Conservation (phyloP, 2,329 filamentous ascomycete species). For the Aspergillus novofumigatus region DNA sequence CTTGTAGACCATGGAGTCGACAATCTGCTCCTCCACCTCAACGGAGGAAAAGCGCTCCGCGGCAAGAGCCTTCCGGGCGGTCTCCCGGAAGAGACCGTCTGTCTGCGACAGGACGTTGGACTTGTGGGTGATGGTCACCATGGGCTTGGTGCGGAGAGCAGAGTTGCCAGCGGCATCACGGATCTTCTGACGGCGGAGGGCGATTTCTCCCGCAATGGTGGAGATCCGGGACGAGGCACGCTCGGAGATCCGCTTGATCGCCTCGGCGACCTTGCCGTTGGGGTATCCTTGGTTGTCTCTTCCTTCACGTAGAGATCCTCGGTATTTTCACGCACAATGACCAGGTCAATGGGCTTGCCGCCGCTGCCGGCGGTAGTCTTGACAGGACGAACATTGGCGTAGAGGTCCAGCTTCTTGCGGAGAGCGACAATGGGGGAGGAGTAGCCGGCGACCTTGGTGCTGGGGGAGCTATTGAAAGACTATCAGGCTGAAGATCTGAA, state of each 20-base stretch:
- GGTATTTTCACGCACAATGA: constrained; percentile 98
- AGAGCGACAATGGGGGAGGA: constrained; percentile 94
- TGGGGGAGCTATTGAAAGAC: constrained; percentile 61
- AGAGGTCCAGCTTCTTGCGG: constrained; percentile 89
- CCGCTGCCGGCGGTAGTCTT: constrained; percentile 64
- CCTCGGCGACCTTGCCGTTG: constrained; percentile 81
- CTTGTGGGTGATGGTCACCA: constrained; percentile 98
- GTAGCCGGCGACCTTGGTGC: constrained; percentile 87
- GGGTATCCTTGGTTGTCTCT: constrained; percentile 75
- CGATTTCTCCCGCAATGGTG: constrained; percentile 91
- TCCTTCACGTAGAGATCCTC: constrained; percentile 98
- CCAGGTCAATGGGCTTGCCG: constrained; percentile 74
- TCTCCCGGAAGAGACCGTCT: constrained; percentile 88
- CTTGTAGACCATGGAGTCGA: constrained; percentile 99
- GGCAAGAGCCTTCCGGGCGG: constrained; percentile 68
- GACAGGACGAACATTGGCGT: constrained; percentile 95
- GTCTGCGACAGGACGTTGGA: constrained; percentile 95
- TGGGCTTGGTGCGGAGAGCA: constrained; percentile 56
- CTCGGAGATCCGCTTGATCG: constrained; percentile 94
- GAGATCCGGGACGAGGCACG: constrained; percentile 81
- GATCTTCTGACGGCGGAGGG: constrained; percentile 77
- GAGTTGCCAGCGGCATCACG: constrained; percentile 54
- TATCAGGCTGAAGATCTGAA: not conserved
- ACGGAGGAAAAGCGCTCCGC: constrained; percentile 61
- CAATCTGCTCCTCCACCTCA: constrained; percentile 90